Evolutionary conservation across 352 stramenopile genomes (phyloP).

Genomic region (Phytopythium mirpurense): DNA sequence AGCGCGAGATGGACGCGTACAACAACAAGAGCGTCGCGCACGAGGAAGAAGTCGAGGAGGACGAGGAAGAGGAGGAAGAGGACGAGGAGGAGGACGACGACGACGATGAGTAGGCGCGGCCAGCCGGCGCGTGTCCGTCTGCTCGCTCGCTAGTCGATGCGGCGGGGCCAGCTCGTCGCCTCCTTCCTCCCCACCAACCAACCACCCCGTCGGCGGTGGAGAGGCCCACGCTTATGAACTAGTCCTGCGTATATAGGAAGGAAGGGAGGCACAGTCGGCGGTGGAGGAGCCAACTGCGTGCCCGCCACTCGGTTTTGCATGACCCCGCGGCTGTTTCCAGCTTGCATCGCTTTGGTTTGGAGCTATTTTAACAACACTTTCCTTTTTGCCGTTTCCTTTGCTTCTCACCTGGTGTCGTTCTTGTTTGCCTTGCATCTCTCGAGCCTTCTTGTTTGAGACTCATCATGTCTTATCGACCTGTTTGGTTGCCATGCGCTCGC

Average conservation of each 20-base stretch:
- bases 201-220: not conserved
- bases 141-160: not conserved
- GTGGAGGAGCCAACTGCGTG: not conserved
- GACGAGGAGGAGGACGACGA: constrained; percentile 65
- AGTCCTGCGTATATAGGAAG: constrained; percentile 7
- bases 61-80: constrained; percentile 71
- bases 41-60: constrained; percentile 37
- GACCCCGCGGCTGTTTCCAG: not conserved
- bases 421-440: too few relatives aligned
- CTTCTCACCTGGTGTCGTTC: not conserved
- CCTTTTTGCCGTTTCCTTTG: not conserved
- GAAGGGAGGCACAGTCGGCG: not conserved
- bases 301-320: constrained; percentile 7
- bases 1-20: constrained; percentile 89
- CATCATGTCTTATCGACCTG: too few relatives aligned
- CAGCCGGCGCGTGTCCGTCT: not conserved
- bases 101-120: constrained; percentile 45
- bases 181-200: not conserved
- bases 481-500: too few relatives aligned
- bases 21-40: constrained; percentile 51
- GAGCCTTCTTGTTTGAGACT: too few relatives aligned
- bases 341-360: constrained; percentile 1
- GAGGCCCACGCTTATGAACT: constrained; percentile 7
- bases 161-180: constrained; percentile 2
- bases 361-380: constrained; percentile 6